Conservation (phyloP, 305 asterid genomes). For the Withania somnifera region DNA sequence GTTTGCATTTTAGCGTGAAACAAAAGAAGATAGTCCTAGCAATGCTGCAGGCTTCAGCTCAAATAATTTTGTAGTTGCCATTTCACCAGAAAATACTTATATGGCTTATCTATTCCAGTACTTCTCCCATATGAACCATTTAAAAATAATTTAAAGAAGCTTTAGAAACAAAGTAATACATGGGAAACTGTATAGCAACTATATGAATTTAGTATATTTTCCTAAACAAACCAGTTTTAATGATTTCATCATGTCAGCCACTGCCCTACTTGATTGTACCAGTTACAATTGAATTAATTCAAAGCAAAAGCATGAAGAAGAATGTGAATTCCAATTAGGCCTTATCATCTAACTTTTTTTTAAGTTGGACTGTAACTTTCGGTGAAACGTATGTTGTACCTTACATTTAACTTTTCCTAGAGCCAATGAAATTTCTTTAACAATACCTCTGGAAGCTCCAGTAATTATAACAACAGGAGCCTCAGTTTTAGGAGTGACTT, state of each 20-base stretch:
- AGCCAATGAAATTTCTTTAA: constrained; percentile 82
- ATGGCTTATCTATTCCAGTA: neutral
- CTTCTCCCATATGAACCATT: neutral
- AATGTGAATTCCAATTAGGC: neutral
- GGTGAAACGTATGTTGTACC: constrained; percentile 25
- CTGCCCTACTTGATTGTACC: neutral
- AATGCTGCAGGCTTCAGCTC: neutral
- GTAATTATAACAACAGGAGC: constrained; percentile 81
- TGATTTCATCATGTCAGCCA: neutral
- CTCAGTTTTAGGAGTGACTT: constrained; percentile 45
- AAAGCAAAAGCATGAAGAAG: neutral
- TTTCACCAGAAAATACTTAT: neutral
- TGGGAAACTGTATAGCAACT: neutral
- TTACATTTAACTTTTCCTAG: constrained; percentile 91
- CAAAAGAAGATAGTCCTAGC: neutral
- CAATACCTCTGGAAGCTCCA: constrained; percentile 96
- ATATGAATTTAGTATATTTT: neutral
- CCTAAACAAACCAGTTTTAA: neutral
- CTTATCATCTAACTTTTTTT: neutral
- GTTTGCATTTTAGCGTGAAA: neutral
- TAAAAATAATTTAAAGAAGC: neutral
- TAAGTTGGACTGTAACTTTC: neutral
- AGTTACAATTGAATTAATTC: neutral
- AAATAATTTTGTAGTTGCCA: neutral
- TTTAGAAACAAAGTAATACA: neutral